phyloP scores from a whole-genome alignment of 345 rosid genomes.

The Populus davidiana region DNA sequence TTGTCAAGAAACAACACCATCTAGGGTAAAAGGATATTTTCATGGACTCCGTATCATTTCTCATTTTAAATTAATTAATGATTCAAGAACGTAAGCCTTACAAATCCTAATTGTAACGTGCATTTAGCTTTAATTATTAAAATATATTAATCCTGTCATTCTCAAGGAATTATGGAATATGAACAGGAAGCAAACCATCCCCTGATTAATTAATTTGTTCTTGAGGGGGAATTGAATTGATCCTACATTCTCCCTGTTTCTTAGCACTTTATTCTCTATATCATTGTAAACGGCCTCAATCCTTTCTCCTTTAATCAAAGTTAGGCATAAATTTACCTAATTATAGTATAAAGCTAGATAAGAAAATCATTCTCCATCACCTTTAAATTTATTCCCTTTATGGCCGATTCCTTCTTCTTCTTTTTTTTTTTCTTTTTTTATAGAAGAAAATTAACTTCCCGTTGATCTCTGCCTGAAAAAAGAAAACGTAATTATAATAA shows the following conservation, averaged over 20 bases:
- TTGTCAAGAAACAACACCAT: too few relatives aligned
- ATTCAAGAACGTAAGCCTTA: background rate
- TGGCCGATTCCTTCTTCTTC: conserved; percentile 3
- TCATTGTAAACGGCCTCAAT: conserved; percentile 28
- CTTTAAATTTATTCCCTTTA: conserved; percentile 34
- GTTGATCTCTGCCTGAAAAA: background rate
- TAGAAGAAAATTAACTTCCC: conserved; percentile 7
- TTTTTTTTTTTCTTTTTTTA: background rate
- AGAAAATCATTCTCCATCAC: conserved; percentile 21
- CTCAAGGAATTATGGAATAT: conserved; percentile 14
- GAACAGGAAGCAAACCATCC: conserved; percentile 2
- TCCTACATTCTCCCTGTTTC: conserved; percentile 35
- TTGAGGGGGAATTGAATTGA: conserved; percentile 19
- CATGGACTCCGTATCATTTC: too few relatives aligned
- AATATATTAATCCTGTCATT: conserved; percentile 7
- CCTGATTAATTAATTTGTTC: background rate
- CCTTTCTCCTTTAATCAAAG: conserved; percentile 33
- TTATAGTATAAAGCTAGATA: background rate
- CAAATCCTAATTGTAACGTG: background rate
- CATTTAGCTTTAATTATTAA: conserved; percentile 6
- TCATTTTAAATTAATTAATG: background rate
- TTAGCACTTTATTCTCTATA: conserved; percentile 43
- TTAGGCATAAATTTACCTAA: conserved; percentile 29
- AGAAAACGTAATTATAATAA: background rate
- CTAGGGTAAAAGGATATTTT: too few relatives aligned